Evolutionary conservation across 441 rosid species (phyloP), one percentile per base, ranked within the genome.

Genomic region (Theobroma grandiflorum): DNA sequence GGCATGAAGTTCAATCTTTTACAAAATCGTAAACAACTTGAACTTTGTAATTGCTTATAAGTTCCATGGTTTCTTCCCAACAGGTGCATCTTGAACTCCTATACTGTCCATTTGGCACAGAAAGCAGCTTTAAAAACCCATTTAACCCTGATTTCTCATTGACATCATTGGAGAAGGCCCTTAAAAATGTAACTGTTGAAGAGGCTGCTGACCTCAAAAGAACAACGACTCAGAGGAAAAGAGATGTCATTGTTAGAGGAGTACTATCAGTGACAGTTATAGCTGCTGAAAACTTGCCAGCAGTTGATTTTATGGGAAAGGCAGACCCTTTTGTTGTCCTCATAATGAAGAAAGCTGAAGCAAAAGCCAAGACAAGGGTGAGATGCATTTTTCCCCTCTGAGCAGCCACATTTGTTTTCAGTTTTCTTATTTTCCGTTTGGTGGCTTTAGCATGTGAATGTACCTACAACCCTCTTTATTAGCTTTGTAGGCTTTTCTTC

Each of bases 51-150:
- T 42, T 66, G 0, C 53, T 45, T 4, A 71, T 40, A 57, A 65
- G 8, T 35, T 50, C 35, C 37, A 18, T 15, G 70, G 18, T 80
- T 77, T 78, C 49, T 76, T 59, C 62, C 20, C 74, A 53, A 67
- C 76, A 96, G 99, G 98, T 95, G 81, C 99, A 89, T 18, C 78
- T 95, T 80, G 99, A 97, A 91, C 96, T 97, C 52, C 81, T 95
- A 57, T 95, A 92, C 82, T 85, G 85, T 79, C 98, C 96, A 61
- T 81, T 75, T 15, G 99, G 99, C 55, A 85, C 81, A 63, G 94
- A 92, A 4, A 84, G 92, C 81, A 82, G 77, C 86, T 79, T 87
- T 38, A 87, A 82, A 78, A 95, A 90, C 53, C 97, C 95, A 2
- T 90, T 89, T 77, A 80, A 87, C 78, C 78, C 75, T 0, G 91